Base-by-base conservation (phyloP, 768 basidiomycete species). In the Tylopilus sp. region DNA sequence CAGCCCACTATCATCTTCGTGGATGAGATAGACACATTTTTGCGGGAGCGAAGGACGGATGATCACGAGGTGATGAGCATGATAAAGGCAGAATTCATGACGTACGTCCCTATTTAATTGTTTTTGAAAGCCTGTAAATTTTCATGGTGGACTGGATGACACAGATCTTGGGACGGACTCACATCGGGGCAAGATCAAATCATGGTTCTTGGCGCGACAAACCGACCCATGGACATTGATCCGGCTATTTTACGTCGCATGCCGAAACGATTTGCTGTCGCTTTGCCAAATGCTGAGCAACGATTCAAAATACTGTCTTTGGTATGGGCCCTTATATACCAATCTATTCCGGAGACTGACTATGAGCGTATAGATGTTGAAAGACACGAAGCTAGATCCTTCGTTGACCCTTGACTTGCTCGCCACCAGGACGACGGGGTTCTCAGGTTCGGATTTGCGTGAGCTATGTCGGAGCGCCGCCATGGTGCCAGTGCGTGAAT, bases 11-110 rank as follows among this genome's bases (percentile, higher is more conserved):
- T 99, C 65, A 95, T 99, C 58, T 99, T 99, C 70, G 97, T 98
- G 63, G 95, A 99, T 66, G 97, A 98, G 71, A 98, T 99, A 58
- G 95, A 99, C 63, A 91, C 90, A 1, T 92, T 99, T 69, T 71
- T 99, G 67, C 77, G 95, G 48, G 91, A 95, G 66, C 77, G 97
- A 54, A 83, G 85, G 23, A 80, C 82, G 50, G 85, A 86, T 10
- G 95, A 98, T 63, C 97, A 99, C 66, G 97, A 99, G 62, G 95
- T 93, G 46, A 98, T 94, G 31, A 94, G 87, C 5, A 98, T 98
- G 93, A 95, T 98, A 82, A 97, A 98, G 69, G 94, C 94, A 0
- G 90, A 93, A 63, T 91, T 91, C 60, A 91, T 92, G 89, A 91
- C 88, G 88, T 90, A 65, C 52, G 86, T 73, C 15, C 15, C 18